These are phyloP conservation scores for Arthrobotrys iridis DNA, from an alignment of 2,329 filamentous ascomycete species.

Conservation along the genomic window DNA sequence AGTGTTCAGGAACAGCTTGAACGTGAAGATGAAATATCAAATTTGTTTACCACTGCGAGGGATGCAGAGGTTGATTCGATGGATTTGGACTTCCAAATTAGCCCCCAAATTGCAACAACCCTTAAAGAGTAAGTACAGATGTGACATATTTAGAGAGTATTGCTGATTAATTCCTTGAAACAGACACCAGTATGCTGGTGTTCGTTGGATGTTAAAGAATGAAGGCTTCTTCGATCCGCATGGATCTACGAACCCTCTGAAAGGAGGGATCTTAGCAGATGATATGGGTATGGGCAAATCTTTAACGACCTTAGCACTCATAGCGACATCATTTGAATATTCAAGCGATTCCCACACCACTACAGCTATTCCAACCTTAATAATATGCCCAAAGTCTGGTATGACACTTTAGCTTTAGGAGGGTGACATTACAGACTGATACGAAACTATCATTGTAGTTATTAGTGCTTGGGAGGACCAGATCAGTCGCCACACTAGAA, in stretches of 20 bases:
- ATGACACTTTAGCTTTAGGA: slow-evolving; percentile 4
- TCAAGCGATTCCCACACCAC: slow-evolving; percentile 1
- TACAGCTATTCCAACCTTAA: slow-evolving; percentile 39
- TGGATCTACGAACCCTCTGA: neutral
- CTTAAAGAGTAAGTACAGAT: slow-evolving; percentile 18
- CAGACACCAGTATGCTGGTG: neutral
- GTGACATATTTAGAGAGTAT: too few species aligned
- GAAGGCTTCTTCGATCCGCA: neutral
- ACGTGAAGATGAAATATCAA: slow-evolving; percentile 18
- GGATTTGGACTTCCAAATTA: neutral
- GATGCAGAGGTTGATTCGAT: neutral
- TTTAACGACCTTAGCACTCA: slow-evolving; percentile 58
- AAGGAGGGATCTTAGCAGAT: slow-evolving; percentile 60
- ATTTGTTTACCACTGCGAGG: neutral
- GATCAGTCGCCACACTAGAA: slow-evolving; percentile 52
- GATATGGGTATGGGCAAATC: slow-evolving; percentile 62
- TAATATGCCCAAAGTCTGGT: neutral
- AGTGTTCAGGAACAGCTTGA: neutral
- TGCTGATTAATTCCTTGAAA: too few species aligned
- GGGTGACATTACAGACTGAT: too few species aligned
- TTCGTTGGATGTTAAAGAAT: slow-evolving; percentile 18
- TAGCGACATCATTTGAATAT: slow-evolving; percentile 47
- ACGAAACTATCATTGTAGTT: too few species aligned
- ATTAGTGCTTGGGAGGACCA: slow-evolving; percentile 51
- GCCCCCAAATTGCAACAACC: neutral